phyloP scores from a whole-genome alignment of 2,329 filamentous ascomycete genomes.

The Neofusicoccum kwambonambiense region DNA sequence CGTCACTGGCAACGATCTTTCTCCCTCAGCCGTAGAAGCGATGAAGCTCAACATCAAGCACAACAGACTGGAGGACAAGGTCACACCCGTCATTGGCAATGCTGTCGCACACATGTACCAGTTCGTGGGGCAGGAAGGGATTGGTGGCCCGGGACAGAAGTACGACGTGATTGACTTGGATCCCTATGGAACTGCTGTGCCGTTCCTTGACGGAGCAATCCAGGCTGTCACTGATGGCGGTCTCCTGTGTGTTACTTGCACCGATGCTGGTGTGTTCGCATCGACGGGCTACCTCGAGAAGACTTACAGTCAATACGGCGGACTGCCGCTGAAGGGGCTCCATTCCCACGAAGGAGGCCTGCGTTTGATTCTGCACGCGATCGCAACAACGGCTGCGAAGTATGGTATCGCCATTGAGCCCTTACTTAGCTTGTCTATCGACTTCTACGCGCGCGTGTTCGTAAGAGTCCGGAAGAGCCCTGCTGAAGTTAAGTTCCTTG shows the following conservation, averaged over 20 bases:
- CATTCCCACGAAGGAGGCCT: constrained; percentile 88
- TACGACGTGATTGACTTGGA: constrained; percentile 97
- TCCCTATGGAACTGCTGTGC: constrained; percentile 89
- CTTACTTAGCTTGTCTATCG: constrained; percentile 86
- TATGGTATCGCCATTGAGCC: constrained; percentile 91
- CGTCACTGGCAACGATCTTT: constrained; percentile 88
- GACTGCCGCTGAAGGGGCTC: constrained; percentile 77
- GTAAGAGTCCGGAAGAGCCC: constrained; percentile 78
- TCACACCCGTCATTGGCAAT: constrained; percentile 74
- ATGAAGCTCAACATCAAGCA: constrained; percentile 84
- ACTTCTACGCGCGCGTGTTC: constrained; percentile 92
- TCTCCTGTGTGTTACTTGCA: constrained; percentile 91
- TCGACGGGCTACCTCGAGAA: constrained; percentile 95
- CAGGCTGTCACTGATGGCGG: constrained; percentile 87
- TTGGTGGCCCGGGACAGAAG: constrained; percentile 45
- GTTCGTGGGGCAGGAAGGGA: constrained; percentile 53
- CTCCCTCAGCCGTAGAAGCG: constrained; percentile 70
- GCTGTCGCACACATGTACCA: constrained; percentile 91
- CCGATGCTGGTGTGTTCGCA: constrained; percentile 91
- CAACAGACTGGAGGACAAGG: constrained; percentile 70
- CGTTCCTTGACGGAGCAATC: constrained; percentile 87
- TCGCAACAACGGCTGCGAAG: constrained; percentile 75
- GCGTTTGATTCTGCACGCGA: constrained; percentile 77
- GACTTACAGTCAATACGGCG: constrained; percentile 89
- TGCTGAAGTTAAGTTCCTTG: constrained; percentile 83